These are phyloP conservation scores for Candida manassasensis DNA, from an alignment of 805 yeast genomes.

Conservation along the genomic window DNA sequence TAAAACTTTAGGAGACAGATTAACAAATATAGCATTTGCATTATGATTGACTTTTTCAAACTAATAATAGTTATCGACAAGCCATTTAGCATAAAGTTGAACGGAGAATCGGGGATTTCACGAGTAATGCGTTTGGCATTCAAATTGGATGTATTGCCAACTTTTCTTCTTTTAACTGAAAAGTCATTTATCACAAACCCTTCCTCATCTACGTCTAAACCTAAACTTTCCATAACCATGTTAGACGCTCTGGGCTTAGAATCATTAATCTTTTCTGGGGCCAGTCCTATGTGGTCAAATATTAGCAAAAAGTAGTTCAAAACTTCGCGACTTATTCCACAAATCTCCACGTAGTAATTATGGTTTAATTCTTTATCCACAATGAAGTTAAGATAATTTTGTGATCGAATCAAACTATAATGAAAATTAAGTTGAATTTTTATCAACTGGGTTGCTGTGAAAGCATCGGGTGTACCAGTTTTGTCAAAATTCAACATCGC, in stretches of 20 bases:
- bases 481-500: conserved; percentile 19
- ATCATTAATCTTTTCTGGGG: conserved; percentile 11
- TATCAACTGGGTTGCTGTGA: conserved; percentile 35
- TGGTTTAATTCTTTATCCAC: conserved; percentile 38
- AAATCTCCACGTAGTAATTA: conserved; percentile 29
- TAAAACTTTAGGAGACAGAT: conserved; percentile 35
- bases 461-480: conserved; percentile 34
- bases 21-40: conserved; percentile 39
- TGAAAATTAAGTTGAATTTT: conserved; percentile 43
- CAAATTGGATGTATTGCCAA: conserved; percentile 8
- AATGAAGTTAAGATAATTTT: conserved; percentile 39
- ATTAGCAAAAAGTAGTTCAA: conserved; percentile 34
- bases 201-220: conserved; percentile 40
- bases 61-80: conserved; percentile 40
- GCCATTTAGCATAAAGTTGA: conserved; percentile 38
- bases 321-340: conserved; percentile 35
- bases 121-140: conserved; percentile 15
- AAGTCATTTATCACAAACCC: conserved; percentile 43
- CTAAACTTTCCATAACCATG: conserved; percentile 32
- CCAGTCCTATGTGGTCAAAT: conserved; percentile 29
- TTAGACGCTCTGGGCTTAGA: conserved; percentile 9
- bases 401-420: conserved; percentile 36
- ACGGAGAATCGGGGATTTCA: conserved; percentile 35
- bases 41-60: conserved; percentile 36
- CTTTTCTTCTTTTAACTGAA: conserved; percentile 32